These are phyloP conservation scores for Russula sp. DNA, from an alignment of 768 basidiomycete species.

Conservation along the genomic window DNA sequence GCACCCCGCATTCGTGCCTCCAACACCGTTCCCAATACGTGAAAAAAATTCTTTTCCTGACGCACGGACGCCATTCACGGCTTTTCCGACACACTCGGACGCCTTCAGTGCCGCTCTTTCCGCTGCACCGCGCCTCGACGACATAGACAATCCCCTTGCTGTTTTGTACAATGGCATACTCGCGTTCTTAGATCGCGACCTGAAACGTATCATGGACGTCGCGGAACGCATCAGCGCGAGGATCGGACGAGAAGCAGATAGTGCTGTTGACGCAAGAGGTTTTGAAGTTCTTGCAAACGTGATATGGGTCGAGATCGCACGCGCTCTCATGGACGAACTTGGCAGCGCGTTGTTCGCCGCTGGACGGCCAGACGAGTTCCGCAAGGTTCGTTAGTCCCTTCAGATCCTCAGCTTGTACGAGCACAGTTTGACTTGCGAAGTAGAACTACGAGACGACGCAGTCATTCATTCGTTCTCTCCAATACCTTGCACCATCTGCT, in stretches of 20 bases:
- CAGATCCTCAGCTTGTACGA: not conserved
- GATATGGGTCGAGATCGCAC: conserved; percentile 82
- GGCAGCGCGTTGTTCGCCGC: conserved; percentile 85
- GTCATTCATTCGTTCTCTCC: conserved; percentile 77
- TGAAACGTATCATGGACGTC: conserved; percentile 70
- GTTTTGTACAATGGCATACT: conserved; percentile 79
- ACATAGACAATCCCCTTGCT: conserved; percentile 64
- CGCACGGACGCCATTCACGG: conserved; percentile 53
- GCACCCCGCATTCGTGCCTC: conserved; percentile 72
- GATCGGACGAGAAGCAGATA: conserved; percentile 36
- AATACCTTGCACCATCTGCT: conserved; percentile 75
- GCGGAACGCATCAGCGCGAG: conserved; percentile 66
- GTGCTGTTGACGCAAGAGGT: conserved; percentile 37
- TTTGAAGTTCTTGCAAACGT: conserved; percentile 88
- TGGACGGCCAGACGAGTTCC: conserved; percentile 86
- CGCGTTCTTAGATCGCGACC: conserved; percentile 73
- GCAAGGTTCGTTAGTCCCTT: conserved; percentile 54
- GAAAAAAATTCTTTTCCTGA: conserved; percentile 34
- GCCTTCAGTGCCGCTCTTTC: conserved; percentile 39
- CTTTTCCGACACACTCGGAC: conserved; percentile 44
- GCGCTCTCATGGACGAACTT: conserved; percentile 79
- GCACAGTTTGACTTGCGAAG: not conserved
- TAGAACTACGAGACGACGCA: conserved; percentile 85
- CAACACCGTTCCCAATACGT: conserved; percentile 58
- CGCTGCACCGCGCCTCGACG: conserved; percentile 58